Conservation (phyloP, 352 stramenopile genomes). For the Globisporangium megalacanthum region DNA sequence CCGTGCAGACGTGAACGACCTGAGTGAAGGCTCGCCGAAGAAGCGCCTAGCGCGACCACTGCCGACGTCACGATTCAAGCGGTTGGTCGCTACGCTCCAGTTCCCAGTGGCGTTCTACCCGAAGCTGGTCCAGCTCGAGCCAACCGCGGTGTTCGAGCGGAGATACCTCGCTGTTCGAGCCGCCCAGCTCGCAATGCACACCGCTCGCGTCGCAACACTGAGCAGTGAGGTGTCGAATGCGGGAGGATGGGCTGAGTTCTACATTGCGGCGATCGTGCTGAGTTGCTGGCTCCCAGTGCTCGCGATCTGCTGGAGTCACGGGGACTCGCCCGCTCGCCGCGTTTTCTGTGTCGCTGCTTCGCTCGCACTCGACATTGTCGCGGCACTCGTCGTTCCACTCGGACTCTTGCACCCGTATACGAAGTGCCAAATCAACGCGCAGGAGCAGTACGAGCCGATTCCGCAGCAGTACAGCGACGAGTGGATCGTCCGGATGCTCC, state of each 20-base stretch:
- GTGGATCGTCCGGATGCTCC: slow-evolving; percentile 7
- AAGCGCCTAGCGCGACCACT: neutral
- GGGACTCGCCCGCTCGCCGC: neutral
- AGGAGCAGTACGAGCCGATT: neutral
- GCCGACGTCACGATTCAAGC: neutral
- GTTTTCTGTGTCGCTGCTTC: neutral
- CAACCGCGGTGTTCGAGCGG: neutral
- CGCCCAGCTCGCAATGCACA: slow-evolving; percentile 5
- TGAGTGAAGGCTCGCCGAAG: neutral
- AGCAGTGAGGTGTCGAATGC: neutral
- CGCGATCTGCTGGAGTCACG: neutral
- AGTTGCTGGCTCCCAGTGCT: slow-evolving; percentile 5
- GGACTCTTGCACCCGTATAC: neutral
- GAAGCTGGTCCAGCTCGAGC: neutral
- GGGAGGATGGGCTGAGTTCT: neutral
- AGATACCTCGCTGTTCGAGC: neutral
- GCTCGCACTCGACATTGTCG: neutral
- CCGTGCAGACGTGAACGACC: neutral
- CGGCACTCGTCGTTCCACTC: neutral
- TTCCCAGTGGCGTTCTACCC: neutral
- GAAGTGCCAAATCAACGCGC: neutral
- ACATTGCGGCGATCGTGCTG: neutral
- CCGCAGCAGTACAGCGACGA: slow-evolving; percentile 3
- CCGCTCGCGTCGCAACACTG: neutral
- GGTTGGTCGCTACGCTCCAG: neutral